phyloP scores from a whole-genome alignment of 2,329 filamentous ascomycete genomes.

The Cladophialophora bantiana region DNA sequence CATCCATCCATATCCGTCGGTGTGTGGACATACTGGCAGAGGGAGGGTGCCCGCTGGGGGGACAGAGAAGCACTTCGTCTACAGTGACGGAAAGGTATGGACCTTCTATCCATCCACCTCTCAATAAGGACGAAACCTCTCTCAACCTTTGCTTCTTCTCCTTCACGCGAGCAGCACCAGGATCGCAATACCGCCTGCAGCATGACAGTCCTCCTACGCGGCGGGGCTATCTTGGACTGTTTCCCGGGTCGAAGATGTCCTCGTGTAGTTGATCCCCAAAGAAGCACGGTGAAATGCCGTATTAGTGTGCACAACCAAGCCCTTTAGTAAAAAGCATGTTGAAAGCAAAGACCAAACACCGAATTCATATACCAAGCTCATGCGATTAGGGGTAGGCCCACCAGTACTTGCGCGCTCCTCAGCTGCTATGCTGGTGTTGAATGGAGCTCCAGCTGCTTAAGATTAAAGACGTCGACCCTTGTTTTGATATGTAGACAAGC shows the following conservation, averaged over 20 bases:
- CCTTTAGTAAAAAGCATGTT: no score
- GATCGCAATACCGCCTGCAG: not conserved
- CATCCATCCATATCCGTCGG: not conserved
- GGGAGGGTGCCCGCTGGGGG: not conserved
- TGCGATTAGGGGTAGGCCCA: no score
- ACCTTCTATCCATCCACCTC: not conserved
- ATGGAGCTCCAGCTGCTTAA: constrained; percentile 41
- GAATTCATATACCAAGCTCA: no score
- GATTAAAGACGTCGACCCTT: constrained; percentile 50
- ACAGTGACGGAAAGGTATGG: not conserved
- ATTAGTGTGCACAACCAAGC: no score
- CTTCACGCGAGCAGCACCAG: not conserved
- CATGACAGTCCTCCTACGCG: not conserved
- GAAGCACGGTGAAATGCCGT: no score
- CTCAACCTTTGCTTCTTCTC: not conserved
- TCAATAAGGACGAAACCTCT: not conserved
- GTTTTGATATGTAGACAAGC: constrained; percentile 51
- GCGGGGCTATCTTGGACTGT: not conserved
- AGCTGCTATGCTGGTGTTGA: no score
- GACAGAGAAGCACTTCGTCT: not conserved
- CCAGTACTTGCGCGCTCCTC: no score
- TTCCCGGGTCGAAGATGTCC: no score
- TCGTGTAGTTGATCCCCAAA: no score
- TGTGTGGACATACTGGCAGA: not conserved
- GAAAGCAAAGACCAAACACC: no score